A percentile compares a stretch with the other conserved stretches of the same genome.
Conservation (phyloP, 2,329 filamentous ascomycete genomes). For the Pleurostoma richardsiae region DNA sequence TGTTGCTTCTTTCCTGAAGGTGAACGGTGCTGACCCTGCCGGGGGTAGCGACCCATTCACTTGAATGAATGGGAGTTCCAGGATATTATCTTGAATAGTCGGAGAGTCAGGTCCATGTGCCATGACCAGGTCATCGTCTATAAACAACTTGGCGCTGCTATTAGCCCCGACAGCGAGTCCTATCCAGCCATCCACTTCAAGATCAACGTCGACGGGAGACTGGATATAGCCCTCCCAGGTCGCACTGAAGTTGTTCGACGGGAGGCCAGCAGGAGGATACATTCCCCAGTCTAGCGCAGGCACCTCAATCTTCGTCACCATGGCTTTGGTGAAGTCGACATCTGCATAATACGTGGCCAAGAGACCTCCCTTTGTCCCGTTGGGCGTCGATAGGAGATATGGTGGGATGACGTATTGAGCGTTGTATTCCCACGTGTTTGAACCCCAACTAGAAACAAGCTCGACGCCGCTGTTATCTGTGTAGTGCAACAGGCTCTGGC, state of each 20-base stretch:
- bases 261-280: slow-evolving; percentile 33
- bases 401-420: slow-evolving; percentile 34
- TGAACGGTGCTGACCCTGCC: slow-evolving; percentile 27
- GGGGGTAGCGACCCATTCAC: slow-evolving; percentile 29
- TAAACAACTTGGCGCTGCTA: slow-evolving; percentile 29
- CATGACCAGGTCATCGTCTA: slow-evolving; percentile 23
- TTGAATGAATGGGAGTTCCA: slow-evolving; percentile 26
- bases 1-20: slow-evolving; percentile 22
- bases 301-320: slow-evolving; percentile 22
- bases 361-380: slow-evolving; percentile 29
- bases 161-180: slow-evolving; percentile 34
- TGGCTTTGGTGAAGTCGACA: slow-evolving; percentile 27
- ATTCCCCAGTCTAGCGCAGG: slow-evolving; percentile 37
- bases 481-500: slow-evolving; percentile 26
- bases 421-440: slow-evolving; percentile 38
- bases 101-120: slow-evolving; percentile 19
- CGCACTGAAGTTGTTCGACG: slow-evolving; percentile 38
- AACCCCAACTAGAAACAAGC: slow-evolving; percentile 34
- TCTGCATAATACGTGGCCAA: slow-evolving; percentile 33
- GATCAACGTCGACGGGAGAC: slow-evolving; percentile 25
- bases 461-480: slow-evolving; percentile 17
- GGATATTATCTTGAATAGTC: slow-evolving; percentile 34
- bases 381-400: slow-evolving; percentile 28
- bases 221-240: slow-evolving; percentile 33
- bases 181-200: slow-evolving; percentile 33